These are phyloP conservation scores for Penicillium sp. DNA, from an alignment of 2,329 filamentous ascomycete species.

Conservation along the genomic window DNA sequence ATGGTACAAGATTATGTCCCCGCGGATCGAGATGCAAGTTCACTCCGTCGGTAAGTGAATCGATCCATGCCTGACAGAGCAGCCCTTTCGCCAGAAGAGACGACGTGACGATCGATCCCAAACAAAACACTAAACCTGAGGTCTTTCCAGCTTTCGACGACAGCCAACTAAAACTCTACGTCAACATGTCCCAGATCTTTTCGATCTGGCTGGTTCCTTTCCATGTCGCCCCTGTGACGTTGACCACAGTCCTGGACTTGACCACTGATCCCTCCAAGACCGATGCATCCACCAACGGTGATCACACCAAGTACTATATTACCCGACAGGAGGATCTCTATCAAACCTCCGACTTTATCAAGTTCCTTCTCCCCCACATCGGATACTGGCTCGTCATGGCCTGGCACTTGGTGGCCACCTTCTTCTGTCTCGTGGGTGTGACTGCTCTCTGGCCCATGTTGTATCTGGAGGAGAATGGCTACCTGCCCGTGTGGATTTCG, in stretches of 20 bases:
- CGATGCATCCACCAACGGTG: conserved; percentile 14
- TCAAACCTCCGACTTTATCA: conserved; percentile 67
- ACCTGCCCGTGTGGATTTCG: conserved; percentile 20
- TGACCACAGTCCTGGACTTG: conserved; percentile 64
- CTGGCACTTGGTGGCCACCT: conserved; percentile 61
- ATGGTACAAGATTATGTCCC: conserved; percentile 80
- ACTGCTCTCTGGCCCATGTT: conserved; percentile 47
- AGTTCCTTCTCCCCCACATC: conserved; percentile 61
- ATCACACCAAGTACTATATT: conserved; percentile 60
- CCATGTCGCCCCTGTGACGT: conserved; percentile 60
- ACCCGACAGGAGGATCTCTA: conserved; percentile 74
- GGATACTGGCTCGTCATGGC: conserved; percentile 52
- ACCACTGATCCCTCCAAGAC: conserved; percentile 37
- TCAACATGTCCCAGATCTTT: conserved; percentile 69
- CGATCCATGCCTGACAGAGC: not conserved
- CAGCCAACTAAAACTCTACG: conserved; percentile 61
- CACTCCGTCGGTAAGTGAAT: conserved; percentile 51
- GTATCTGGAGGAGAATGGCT: conserved; percentile 43
- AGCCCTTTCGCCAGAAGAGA: not conserved
- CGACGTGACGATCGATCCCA: not conserved
- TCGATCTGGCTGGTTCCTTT: conserved; percentile 71
- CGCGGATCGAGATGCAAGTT: conserved; percentile 62
- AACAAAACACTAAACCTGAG: not conserved
- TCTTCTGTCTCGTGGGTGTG: conserved; percentile 58
- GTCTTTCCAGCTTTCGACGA: conserved; percentile 58